These are phyloP conservation scores for Pseudopithomyces maydicus DNA, from an alignment of 2,329 filamentous ascomycete species.

Conservation along the genomic window DNA sequence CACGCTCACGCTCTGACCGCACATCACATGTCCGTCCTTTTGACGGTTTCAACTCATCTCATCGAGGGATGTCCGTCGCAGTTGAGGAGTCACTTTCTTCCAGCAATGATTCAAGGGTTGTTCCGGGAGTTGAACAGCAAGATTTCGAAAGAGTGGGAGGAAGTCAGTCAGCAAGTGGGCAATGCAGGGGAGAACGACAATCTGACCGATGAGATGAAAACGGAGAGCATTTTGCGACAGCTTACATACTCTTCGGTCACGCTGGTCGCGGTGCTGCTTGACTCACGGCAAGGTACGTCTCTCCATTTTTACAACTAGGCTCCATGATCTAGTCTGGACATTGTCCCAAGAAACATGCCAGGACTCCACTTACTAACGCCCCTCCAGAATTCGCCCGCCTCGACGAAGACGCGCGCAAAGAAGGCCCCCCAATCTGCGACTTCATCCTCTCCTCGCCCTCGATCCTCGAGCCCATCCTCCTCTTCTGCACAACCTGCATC, in stretches of 20 bases:
- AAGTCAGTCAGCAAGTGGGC: conserved; percentile 61
- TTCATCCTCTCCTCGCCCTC: conserved; percentile 80
- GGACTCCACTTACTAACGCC: conserved; percentile 10
- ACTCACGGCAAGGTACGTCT: conserved; percentile 58
- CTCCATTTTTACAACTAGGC: not conserved
- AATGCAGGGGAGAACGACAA: conserved; percentile 73
- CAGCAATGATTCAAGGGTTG: conserved; percentile 78
- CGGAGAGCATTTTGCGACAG: conserved; percentile 91
- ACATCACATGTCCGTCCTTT: conserved; percentile 90
- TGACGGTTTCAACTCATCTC: conserved; percentile 85
- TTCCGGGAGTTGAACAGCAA: conserved; percentile 88
- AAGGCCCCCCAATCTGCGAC: conserved; percentile 70
- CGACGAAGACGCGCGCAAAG: conserved; percentile 40
- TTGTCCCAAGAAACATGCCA: not conserved
- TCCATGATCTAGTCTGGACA: too few relatives aligned
- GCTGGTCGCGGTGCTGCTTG: conserved; percentile 87
- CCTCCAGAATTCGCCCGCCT: conserved; percentile 34
- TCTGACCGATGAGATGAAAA: conserved; percentile 95
- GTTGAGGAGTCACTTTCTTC: conserved; percentile 78
- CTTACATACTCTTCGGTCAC: conserved; percentile 91
- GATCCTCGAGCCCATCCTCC: conserved; percentile 84
- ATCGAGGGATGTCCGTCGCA: conserved; percentile 90
- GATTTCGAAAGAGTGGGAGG: conserved; percentile 84
- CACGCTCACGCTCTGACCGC: conserved; percentile 83
- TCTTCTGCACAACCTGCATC: conserved; percentile 91